Conservation (phyloP, 257 asterid genomes). For the Gynochthodes officinalis region DNA sequence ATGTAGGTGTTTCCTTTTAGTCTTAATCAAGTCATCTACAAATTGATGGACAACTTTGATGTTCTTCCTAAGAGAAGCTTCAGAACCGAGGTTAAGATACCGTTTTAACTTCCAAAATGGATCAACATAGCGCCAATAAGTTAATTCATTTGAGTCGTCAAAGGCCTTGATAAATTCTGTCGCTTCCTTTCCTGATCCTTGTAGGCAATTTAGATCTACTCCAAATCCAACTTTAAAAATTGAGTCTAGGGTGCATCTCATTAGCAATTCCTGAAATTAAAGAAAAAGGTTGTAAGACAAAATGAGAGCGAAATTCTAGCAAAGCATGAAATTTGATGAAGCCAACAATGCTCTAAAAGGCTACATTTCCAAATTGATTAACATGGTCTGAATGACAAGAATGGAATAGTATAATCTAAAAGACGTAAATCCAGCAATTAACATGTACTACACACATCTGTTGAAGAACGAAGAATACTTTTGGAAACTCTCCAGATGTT, state of each 20-base stretch:
- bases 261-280: constrained; percentile 50
- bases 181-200: constrained; percentile 49
- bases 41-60: constrained; percentile 45
- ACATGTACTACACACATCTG: neutral
- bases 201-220: constrained; percentile 55
- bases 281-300: neutral
- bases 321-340: no score
- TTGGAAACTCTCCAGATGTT: neutral
- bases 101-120: constrained; percentile 62
- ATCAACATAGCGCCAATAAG: constrained; percentile 59
- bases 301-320: no score
- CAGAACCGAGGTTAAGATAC: constrained; percentile 51
- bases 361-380: neutral
- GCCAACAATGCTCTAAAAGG: neutral
- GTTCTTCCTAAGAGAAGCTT: constrained; percentile 53
- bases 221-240: constrained; percentile 82
- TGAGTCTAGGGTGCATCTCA: constrained; percentile 69
- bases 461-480: no score
- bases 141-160: constrained; percentile 63
- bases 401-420: neutral
- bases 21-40: constrained; percentile 47
- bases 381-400: no score
- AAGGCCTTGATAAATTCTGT: constrained; percentile 54
- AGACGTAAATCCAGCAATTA: neutral
- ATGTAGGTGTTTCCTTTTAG: constrained; percentile 44